phyloP scores from a whole-genome alignment of 2,329 filamentous ascomycete species.

The Aspergillus sp. region DNA sequence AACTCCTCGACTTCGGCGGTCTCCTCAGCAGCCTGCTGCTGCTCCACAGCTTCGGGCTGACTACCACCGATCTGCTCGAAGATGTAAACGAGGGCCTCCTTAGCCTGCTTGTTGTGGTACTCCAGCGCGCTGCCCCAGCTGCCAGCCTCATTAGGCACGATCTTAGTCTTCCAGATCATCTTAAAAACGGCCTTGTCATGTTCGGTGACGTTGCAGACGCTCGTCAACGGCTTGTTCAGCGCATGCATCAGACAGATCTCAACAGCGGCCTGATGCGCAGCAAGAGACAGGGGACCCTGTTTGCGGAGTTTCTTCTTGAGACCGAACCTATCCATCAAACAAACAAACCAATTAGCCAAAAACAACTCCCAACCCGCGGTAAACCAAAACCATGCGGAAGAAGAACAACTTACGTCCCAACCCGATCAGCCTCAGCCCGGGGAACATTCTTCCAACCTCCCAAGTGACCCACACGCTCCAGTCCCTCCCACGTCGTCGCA shows the following conservation, averaged over 20 bases:
- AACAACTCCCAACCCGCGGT: too few species aligned
- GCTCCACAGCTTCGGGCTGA: conserved; percentile 15
- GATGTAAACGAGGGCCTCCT: conserved; percentile 37
- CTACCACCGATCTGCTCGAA: conserved; percentile 39
- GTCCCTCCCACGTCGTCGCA: conserved; percentile 53
- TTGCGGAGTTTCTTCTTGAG: conserved; percentile 38
- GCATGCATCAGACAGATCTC: conserved; percentile 56
- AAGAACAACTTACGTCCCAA: conserved; percentile 41
- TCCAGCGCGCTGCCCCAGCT: conserved; percentile 30
- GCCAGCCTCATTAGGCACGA: conserved; percentile 27
- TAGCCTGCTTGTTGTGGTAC: conserved; percentile 34
- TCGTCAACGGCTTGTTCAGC: conserved; percentile 40
- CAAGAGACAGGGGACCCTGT: conserved; percentile 38
- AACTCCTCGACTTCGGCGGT: conserved; percentile 13
- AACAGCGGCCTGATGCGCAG: conserved; percentile 58
- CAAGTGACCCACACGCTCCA: conserved; percentile 57
- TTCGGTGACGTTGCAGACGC: conserved; percentile 36
- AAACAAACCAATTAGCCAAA: too few species aligned
- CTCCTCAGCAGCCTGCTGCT: conserved; percentile 10
- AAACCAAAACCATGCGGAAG: too few species aligned
- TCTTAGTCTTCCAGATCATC: conserved; percentile 35
- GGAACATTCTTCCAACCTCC: conserved; percentile 43
- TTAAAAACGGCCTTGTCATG: conserved; percentile 33
- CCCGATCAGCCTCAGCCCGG: conserved; percentile 40
- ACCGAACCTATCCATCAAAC: conserved; percentile 33